A percentile compares a stretch with the other conserved stretches of the same genome.
Evolutionary conservation across 495 filamentous ascomycete genomes (phyloP).

Genomic region (Penicillium cataractarum): DNA sequence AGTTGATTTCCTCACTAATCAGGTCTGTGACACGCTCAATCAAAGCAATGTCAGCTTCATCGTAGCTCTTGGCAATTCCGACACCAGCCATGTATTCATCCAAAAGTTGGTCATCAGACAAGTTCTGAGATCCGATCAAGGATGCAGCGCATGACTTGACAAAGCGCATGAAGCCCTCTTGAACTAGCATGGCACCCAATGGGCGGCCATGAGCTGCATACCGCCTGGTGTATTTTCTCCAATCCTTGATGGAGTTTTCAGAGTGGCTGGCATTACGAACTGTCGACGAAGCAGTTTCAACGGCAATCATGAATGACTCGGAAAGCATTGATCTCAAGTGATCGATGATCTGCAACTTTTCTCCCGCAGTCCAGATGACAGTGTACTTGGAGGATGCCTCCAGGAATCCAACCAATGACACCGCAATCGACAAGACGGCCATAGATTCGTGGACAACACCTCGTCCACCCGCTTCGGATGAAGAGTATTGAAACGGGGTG

Average conservation of each 20-base stretch:
- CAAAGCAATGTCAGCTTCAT: slow-evolving; percentile 43
- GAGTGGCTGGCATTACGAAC: slow-evolving; percentile 64
- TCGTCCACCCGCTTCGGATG: slow-evolving; percentile 53
- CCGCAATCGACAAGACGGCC: slow-evolving; percentile 68
- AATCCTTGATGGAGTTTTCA: slow-evolving; percentile 63
- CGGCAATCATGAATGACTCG: slow-evolving; percentile 76
- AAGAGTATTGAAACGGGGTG: slow-evolving; percentile 34
- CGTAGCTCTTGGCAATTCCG: slow-evolving; percentile 52
- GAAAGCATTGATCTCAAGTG: slow-evolving; percentile 72
- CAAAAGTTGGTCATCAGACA: slow-evolving; percentile 68
- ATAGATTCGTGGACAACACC: slow-evolving; percentile 64
- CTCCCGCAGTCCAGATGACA: slow-evolving; percentile 74
- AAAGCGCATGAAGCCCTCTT: slow-evolving; percentile 82
- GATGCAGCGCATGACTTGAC: slow-evolving; percentile 79
- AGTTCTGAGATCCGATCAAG: slow-evolving; percentile 57
- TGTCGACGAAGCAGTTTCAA: slow-evolving; percentile 86
- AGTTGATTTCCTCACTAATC: slow-evolving; percentile 76
- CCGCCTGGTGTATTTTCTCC: slow-evolving; percentile 80
- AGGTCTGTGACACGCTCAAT: slow-evolving; percentile 75
- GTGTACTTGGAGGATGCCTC: slow-evolving; percentile 75
- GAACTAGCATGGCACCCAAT: slow-evolving; percentile 88
- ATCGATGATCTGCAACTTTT: slow-evolving; percentile 71
- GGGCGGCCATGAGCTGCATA: slow-evolving; percentile 80
- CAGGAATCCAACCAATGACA: slow-evolving; percentile 86
- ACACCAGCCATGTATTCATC: slow-evolving; percentile 69